Evolutionary conservation across 2,329 filamentous ascomycete species (phyloP), one percentile per base, ranked within the genome.

Genomic region (Beauveria sp.): DNA sequence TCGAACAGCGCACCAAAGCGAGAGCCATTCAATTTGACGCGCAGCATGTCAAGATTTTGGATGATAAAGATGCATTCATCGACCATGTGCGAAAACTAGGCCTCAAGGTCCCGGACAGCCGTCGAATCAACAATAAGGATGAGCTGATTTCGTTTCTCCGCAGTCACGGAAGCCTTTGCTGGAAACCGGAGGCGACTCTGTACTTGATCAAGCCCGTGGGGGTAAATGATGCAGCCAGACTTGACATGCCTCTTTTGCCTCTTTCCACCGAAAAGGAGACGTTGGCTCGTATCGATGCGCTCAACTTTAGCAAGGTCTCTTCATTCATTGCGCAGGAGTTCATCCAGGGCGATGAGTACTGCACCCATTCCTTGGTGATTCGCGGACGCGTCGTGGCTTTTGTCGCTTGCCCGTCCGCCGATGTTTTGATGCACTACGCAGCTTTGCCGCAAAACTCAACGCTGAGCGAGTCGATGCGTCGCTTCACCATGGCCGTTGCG

Each of bases 301-400:
- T 75, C 6, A 68, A 68, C 1, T 83, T 82, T 2, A 71, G 77
- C 14, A 69, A 78, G 0, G 75, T 77, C 2, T 82, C 87, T 0
- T 86, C 80, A 78, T 91, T 63, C 70, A 66, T 74, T 22, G 60
- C 91, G 26, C 88, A 93, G 68, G 84, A 91, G 68, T 90, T 81
- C 70, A 82, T 89, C 64, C 62, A 67, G 0, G 78, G 80, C 0
- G 77, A 78, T 0, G 88, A 91, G 70, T 91, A 86, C 69, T 89
- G 86, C 71, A 90, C 89, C 0, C 88, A 92, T 66, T 75, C 87
- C 0, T 77, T 92, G 3, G 74, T 92, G 4, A 77, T 91, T n/a
- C 73, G 77, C 0, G 88, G 88, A 1, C 72, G 80, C 40, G 81
- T 93, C 18, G 81, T 81, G 55, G 83, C 82, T 0, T 91, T 92